Base-by-base conservation (phyloP, 1,284 basidiomycete species). In the Cutaneotrichosporon arboriforme region DNA sequence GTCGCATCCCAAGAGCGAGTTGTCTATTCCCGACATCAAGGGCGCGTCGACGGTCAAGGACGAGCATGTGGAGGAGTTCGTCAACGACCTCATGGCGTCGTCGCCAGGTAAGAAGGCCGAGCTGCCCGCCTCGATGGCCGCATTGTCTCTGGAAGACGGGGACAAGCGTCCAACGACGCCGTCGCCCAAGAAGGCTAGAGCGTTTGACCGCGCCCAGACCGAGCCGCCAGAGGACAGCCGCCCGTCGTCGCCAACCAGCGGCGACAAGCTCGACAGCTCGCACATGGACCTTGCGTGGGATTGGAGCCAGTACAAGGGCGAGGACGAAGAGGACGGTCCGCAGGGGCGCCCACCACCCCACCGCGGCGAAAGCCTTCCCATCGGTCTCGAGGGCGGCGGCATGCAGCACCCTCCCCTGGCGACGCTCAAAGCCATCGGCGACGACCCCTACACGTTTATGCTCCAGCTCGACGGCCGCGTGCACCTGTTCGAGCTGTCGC, bases 401-500 rank as follows among this genome's bases (percentile, higher is more conserved):
- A 18, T 40, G 17, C 22, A 17, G n/a, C 18, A 22, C 9, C 31
- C 21, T 2, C 31, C 41, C 3, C 41, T 43, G 7, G 58, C 51
- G n/a, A 38, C 22, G 46, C 62, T 80, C 52, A 63, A 76, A 60
- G 72, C 75, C 48, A 69, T 74, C 34, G 75, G 75, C 35, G 68
- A 72, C 4, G 75, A 78, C 48, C 75, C 78, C 8, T 76, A 77
- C 55, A 67, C 73, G 39, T 80, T 80, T 58, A 68, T 75, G 21
- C 64, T 81, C 9, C 70, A 76, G 43, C 72, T 76, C 20, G 69
- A 69, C 10, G 63, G 64, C 8, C 49, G 55, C 12, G 61, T 66
- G 12, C 77, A 80, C 58, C 63, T 72, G 3, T 81, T 81, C 54
- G 79, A 81, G 66, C 60, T 81, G 31, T 66, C 73, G n/a, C 48